Evolutionary conservation across 352 stramenopile species (phyloP).

Genomic region (Phytophthora podocarpi): DNA sequence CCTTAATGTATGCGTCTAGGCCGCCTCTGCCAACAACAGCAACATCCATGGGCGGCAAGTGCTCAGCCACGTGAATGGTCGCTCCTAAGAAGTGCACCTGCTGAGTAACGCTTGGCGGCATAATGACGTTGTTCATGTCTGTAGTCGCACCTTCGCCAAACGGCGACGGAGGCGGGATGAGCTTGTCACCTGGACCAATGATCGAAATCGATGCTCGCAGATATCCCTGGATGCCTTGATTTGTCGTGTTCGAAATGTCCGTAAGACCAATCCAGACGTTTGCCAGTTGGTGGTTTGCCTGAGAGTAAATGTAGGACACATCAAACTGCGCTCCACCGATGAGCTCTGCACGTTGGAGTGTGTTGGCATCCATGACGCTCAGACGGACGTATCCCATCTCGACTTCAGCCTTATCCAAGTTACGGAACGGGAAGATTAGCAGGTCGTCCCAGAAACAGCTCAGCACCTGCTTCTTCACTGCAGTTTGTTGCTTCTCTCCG

Average conservation of each 20-base stretch:
- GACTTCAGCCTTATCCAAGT: slow-evolving; percentile 81
- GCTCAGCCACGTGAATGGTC: slow-evolving; percentile 72
- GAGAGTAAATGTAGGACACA: slow-evolving; percentile 87
- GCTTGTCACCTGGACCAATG: slow-evolving; percentile 87
- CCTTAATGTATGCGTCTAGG: slow-evolving; percentile 77
- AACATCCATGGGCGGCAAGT: slow-evolving; percentile 79
- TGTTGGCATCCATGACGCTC: slow-evolving; percentile 88
- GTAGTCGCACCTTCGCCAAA: slow-evolving; percentile 47
- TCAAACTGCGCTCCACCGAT: slow-evolving; percentile 91
- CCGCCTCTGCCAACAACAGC: slow-evolving; percentile 62
- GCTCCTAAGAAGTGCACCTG: slow-evolving; percentile 74
- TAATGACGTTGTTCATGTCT: slow-evolving; percentile 75
- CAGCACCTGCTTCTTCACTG: slow-evolving; percentile 86
- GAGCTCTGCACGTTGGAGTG: slow-evolving; percentile 84
- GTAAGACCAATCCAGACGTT: slow-evolving; percentile 92
- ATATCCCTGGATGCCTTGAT: slow-evolving; percentile 91
- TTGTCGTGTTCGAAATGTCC: slow-evolving; percentile 78
- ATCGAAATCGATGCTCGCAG: slow-evolving; percentile 89
- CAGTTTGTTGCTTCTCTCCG: slow-evolving; percentile 84
- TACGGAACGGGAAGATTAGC: slow-evolving; percentile 77
- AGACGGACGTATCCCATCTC: slow-evolving; percentile 86
- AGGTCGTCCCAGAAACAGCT: slow-evolving; percentile 89
- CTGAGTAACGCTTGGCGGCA: slow-evolving; percentile 76
- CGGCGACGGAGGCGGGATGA: slow-evolving; percentile 68
- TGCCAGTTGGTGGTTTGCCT: slow-evolving; percentile 87